These are phyloP conservation scores for Ulota crispa DNA, from an alignment of 225 moss, liverwort and hornwort species.

Conservation along the genomic window DNA sequence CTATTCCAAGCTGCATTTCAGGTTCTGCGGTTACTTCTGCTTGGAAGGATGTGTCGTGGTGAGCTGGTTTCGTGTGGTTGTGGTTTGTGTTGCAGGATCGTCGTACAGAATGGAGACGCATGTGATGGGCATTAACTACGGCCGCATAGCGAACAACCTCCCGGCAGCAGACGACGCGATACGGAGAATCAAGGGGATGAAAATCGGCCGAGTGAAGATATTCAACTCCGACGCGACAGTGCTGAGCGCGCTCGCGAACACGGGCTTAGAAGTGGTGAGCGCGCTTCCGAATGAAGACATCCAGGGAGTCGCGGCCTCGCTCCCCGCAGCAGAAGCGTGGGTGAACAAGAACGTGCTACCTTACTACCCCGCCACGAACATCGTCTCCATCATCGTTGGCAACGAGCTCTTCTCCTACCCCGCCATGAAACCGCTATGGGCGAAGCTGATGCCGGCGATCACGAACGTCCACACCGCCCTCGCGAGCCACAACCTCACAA, in stretches of 20 bases:
- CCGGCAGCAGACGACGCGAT: conserved; percentile 53
- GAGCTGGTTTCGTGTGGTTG: neutral
- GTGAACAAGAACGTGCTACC: conserved; percentile 46
- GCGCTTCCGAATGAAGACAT: conserved; percentile 75
- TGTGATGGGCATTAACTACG: conserved; percentile 83
- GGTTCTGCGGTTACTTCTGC: neutral
- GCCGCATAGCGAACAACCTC: conserved; percentile 67
- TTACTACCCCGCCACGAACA: conserved; percentile 63
- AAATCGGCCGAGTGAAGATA: conserved; percentile 70
- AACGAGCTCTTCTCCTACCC: conserved; percentile 87
- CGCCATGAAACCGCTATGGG: conserved; percentile 32
- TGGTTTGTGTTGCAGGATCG: conserved; percentile 26
- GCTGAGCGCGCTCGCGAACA: conserved; percentile 69
- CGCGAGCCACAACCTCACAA: conserved; percentile 56
- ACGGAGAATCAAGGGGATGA: conserved; percentile 57
- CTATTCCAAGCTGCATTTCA: neutral
- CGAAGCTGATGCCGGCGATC: conserved; percentile 74
- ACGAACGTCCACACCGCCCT: conserved; percentile 66
- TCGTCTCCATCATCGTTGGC: conserved; percentile 67
- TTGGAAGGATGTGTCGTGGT: no score
- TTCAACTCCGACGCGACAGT: conserved; percentile 65
- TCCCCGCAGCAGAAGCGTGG: conserved; percentile 44
- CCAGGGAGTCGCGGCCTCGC: conserved; percentile 40
- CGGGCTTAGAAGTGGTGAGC: conserved; percentile 72
- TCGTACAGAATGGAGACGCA: conserved; percentile 40